Base-by-base conservation (phyloP, 306 rosid genomes). In the Vicia sativa region DNA sequence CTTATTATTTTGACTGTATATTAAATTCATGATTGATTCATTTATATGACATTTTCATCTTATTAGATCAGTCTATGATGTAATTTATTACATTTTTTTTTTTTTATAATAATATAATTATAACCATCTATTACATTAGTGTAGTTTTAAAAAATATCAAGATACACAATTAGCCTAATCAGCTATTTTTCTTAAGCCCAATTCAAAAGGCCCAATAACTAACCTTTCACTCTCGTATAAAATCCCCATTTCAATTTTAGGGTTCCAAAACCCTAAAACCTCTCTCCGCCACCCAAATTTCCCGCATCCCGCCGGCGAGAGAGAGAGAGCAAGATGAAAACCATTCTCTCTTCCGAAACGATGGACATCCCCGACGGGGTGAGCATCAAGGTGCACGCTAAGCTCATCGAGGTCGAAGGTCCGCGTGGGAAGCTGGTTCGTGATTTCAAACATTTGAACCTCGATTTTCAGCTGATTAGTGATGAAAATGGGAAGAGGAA, bases 331-430 rank as follows among this genome's bases (percentile, higher is more conserved):
- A 11, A 53, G 65, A 91, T 88, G 97, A 88, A 91, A 84, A 88
- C 93, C 4, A 88, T 88, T 1, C 74, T 83, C 0, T 88, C 97
- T 0, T 86, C 91, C 0, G 91, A 86, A 52, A 72, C 91, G 0
- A 91, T 87, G 96, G 81, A 87, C 49, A 91, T 91, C 67, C 91
- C 96, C 0, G 96, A 91, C 0, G 96, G 95, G 1, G 95, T 91
- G 1, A 85, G 59, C 31, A 77, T 91, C 77, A 89, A 87, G 57
- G 80, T 91, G 0, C 67, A 86, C 35, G 95, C 97, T 10, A 91
- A 91, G 74, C 72, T 89, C 54, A 89, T 91, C 16, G 92, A 89
- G 74, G 95, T 90, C 0, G 88, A 87, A 38, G 97, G 96, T 0
- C 97, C 95, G 2, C 86, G 95, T 0, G 96, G 97, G 3, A 87